A percentile compares a stretch with the other conserved stretches of the same genome.
phyloP scores from a whole-genome alignment of 2,329 filamentous ascomycete genomes.

The Alternaria arbusti region DNA sequence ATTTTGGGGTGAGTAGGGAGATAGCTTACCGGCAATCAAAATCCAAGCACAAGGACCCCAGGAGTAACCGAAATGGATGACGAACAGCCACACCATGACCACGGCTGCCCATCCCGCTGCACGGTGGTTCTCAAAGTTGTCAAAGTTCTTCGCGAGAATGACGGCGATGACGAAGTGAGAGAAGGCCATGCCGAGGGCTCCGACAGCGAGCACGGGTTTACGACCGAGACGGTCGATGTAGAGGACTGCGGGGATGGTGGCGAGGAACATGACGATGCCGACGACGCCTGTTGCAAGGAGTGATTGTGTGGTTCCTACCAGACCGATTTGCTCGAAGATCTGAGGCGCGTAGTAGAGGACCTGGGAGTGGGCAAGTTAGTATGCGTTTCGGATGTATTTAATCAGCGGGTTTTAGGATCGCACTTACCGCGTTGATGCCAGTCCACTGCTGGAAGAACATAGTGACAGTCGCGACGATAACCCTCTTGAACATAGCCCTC shows the following conservation, averaged over 20 bases:
- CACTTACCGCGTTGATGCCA: slow-evolving; percentile 54
- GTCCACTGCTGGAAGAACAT: slow-evolving; percentile 62
- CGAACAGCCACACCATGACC: slow-evolving; percentile 75
- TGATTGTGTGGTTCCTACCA: slow-evolving; percentile 56
- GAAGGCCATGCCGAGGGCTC: slow-evolving; percentile 72
- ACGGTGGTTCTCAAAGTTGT: slow-evolving; percentile 61
- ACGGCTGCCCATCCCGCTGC: slow-evolving; percentile 74
- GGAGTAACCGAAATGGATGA: slow-evolving; percentile 75
- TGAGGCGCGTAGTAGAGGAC: slow-evolving; percentile 56
- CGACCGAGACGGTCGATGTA: slow-evolving; percentile 70
- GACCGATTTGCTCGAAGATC: slow-evolving; percentile 58
- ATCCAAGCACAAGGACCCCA: slow-evolving; percentile 81
- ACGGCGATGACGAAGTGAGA: slow-evolving; percentile 75
- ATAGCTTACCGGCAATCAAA: slow-evolving; percentile 59
- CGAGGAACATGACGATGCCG: slow-evolving; percentile 72
- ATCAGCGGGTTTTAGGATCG: neutral
- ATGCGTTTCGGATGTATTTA: neutral
- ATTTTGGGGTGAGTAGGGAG: too few species aligned
- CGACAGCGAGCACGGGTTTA: slow-evolving; percentile 67
- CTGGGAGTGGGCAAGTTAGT: slow-evolving; percentile 38
- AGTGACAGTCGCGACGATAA: slow-evolving; percentile 63
- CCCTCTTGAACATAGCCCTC: slow-evolving; percentile 70
- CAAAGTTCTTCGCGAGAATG: slow-evolving; percentile 68
- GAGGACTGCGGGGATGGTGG: slow-evolving; percentile 66
- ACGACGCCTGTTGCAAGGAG: slow-evolving; percentile 75